Evolutionary conservation across 495 filamentous ascomycete genomes (phyloP), one percentile per base, ranked within the genome.

Genomic region (Xylaria sp.): DNA sequence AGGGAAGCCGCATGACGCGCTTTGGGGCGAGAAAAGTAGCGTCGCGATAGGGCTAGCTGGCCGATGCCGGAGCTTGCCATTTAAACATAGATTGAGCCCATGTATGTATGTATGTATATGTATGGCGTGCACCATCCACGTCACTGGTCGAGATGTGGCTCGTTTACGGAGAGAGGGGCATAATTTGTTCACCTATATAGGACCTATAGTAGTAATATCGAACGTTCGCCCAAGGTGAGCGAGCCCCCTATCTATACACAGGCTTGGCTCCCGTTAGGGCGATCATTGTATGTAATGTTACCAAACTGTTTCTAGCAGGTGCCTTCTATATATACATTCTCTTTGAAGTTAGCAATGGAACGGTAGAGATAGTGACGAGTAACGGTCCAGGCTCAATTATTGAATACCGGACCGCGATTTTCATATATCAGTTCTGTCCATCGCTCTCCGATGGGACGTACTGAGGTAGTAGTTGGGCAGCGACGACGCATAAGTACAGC

Each of bases 11-110:
- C 33, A 37, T 59, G 57, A 59, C 33, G 41, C 14, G 12, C 26
- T 24, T 48, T 11, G 29, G 41, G 6, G 43, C n/a, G n/a, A n/a
- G n/a, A n/a, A n/a, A n/a, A 46, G 15, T 63, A 48, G n/a, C 61
- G 40, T 63, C 35, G 35, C 59, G 37, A 61, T 21, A 59, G 37
- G 33, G 21, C 59, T 24, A 63, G 41, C 21, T 17, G 41, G 40
- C 61, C 61, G 61, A 63, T 63, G 40, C 61, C 61, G 61, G 61
- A 63, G 61, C 26, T 59, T 59, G 52, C 37, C 40, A 46, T 24
- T 9, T 26, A 61, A 43, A 37, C n/a, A 37, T 40, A 61, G 50
- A 55, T 55, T 55, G 26, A 6, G n/a, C n/a, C n/a, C n/a, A n/a
- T n/a, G n/a, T n/a, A n/a, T n/a, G n/a, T n/a, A n/a, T n/a, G n/a